A percentile compares a stretch with the other conserved stretches of the same genome.
These are phyloP conservation scores for Coniella vitis DNA, from an alignment of 2,329 filamentous ascomycete species.

Conservation along the genomic window DNA sequence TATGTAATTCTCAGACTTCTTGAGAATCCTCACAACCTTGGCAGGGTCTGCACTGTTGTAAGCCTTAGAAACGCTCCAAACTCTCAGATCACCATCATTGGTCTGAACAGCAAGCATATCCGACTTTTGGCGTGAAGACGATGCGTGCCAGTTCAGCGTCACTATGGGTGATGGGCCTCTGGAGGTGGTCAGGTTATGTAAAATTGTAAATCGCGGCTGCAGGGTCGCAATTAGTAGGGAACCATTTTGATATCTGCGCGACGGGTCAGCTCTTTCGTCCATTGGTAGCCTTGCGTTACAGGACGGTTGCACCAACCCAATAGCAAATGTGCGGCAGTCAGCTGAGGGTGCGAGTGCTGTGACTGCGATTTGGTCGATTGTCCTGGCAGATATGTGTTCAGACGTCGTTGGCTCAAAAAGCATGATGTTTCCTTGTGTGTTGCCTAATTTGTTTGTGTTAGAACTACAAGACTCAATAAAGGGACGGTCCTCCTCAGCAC, in stretches of 20 bases:
- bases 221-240: conserved; percentile 85
- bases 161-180: conserved; percentile 81
- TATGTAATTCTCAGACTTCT: conserved; percentile 66
- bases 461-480: background rate
- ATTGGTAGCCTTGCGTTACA: background rate
- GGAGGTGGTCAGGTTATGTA: conserved; percentile 85
- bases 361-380: conserved; percentile 85
- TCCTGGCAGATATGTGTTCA: conserved; percentile 85
- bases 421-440: conserved; percentile 86
- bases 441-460: conserved; percentile 52
- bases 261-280: conserved; percentile 14
- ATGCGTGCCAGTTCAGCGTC: conserved; percentile 89
- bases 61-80: conserved; percentile 92
- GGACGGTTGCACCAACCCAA: conserved; percentile 60
- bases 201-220: conserved; percentile 85
- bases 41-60: conserved; percentile 66
- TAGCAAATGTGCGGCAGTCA: conserved; percentile 91
- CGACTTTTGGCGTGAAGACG: conserved; percentile 90
- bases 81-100: conserved; percentile 81
- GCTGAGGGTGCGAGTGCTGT: conserved; percentile 84
- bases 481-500: too few relatives aligned
- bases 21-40: conserved; percentile 82
- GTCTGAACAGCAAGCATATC: conserved; percentile 96
- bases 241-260: conserved; percentile 79
- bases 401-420: conserved; percentile 89